These are phyloP conservation scores for Ambrosia hybrid DNA, from an alignment of 140 eudicot genomes.

Conservation along the genomic window DNA sequence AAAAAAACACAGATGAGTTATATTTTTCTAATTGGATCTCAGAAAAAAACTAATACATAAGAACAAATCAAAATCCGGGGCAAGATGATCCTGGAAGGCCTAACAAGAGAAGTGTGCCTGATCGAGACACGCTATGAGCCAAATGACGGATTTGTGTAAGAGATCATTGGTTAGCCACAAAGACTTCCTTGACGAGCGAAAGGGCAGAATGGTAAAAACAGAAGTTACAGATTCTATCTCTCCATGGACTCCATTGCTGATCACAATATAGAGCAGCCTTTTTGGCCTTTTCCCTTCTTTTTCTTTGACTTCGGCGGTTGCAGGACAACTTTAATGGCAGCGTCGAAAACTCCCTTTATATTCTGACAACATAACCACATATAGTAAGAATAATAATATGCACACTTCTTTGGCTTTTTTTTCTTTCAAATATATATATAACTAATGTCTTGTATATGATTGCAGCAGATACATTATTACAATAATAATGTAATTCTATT, in stretches of 20 bases:
- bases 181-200: conserved; percentile 25
- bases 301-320: conserved; percentile 81
- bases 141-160: conserved; percentile 20
- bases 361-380: conserved; percentile 40
- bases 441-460: too few species aligned
- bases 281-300: conserved; percentile 69
- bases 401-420: too few species aligned
- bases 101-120: conserved; percentile 15
- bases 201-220: conserved; percentile 29
- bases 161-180: conserved; percentile 13
- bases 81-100: conserved; percentile 27
- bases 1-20: conserved; percentile 12
- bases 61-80: conserved; percentile 28
- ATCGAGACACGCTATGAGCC: conserved; percentile 11
- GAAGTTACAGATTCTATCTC: conserved; percentile 14
- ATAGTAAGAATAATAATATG: conserved; percentile 9
- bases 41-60: conserved; percentile 29
- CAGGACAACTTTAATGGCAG: conserved; percentile 79
- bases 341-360: conserved; percentile 80
- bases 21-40: conserved; percentile 27
- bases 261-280: conserved; percentile 68
- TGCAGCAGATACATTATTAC: too few species aligned
- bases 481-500: too few species aligned
- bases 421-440: too few species aligned
- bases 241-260: conserved; percentile 15